Evolutionary conservation across 208 protist genomes (phyloP).

Genomic region (Leishmania tropica): DNA sequence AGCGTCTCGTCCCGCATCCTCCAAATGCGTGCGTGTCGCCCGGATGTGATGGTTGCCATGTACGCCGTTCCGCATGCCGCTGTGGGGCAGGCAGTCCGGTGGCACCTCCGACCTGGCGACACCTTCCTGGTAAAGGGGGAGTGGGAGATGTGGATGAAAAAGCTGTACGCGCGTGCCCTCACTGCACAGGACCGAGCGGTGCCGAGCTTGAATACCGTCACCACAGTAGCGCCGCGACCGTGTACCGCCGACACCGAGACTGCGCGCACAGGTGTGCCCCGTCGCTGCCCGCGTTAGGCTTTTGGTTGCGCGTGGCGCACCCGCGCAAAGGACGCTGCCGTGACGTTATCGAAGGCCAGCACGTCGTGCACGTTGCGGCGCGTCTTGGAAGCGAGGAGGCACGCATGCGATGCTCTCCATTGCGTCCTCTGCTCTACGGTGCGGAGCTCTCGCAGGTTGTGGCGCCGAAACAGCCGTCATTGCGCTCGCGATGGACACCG

Average conservation of each 20-base stretch:
- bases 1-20: background rate
- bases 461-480: background rate
- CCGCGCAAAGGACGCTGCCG: background rate
- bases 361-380: conserved; percentile 3
- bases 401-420: background rate
- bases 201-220: background rate
- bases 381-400: background rate
- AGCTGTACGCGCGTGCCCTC: background rate
- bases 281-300: background rate
- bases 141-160: background rate
- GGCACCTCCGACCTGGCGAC: background rate
- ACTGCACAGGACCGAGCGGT: background rate
- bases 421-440: background rate
- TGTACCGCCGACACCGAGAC: background rate
- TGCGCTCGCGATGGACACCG: background rate
- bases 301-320: background rate
- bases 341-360: background rate
- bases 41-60: background rate
- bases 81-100: background rate
- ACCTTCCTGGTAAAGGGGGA: conserved; percentile 1
- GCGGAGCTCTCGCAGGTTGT: background rate
- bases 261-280: background rate
- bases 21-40: background rate
- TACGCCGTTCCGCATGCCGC: background rate
- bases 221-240: background rate